Conservation (phyloP, 352 stramenopile genomes). For the Blastocystis sp. region DNA sequence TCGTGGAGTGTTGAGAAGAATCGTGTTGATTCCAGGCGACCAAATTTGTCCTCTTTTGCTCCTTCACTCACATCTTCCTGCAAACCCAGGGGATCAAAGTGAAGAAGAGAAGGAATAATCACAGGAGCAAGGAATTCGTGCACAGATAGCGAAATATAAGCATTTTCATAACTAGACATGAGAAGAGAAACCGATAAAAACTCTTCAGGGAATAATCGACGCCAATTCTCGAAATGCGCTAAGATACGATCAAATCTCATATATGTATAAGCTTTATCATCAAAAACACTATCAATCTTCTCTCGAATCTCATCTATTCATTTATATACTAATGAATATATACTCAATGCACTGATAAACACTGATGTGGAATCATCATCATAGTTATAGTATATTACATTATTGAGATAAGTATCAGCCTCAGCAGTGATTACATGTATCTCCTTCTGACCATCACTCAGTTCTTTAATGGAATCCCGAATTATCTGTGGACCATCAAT, state of each 20-base stretch:
- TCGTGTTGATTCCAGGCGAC: background rate
- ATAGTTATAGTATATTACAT: conserved; percentile 10
- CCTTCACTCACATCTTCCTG: background rate
- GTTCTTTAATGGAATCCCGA: background rate
- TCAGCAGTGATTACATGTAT: conserved; percentile 1
- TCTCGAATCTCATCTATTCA: background rate
- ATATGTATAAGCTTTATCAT: background rate
- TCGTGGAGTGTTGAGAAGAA: background rate
- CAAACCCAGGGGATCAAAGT: conserved; percentile 17
- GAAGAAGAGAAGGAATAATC: background rate
- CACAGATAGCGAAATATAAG: background rate
- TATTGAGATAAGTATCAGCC: conserved; percentile 1
- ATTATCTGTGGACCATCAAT: conserved; percentile 17
- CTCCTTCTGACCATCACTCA: background rate
- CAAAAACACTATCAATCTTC: background rate
- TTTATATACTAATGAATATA: background rate
- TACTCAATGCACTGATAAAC: background rate
- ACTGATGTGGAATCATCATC: background rate
- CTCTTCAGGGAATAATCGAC: background rate
- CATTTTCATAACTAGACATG: background rate
- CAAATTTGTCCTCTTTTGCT: background rate
- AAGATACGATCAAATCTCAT: background rate
- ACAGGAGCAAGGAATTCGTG: conserved; percentile 7
- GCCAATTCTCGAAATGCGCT: background rate
- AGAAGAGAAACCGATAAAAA: background rate